Evolutionary conservation across 2,329 filamentous ascomycete species (phyloP), one percentile per base, ranked within the genome.

Genomic region (Rasamsonia emersonii): DNA sequence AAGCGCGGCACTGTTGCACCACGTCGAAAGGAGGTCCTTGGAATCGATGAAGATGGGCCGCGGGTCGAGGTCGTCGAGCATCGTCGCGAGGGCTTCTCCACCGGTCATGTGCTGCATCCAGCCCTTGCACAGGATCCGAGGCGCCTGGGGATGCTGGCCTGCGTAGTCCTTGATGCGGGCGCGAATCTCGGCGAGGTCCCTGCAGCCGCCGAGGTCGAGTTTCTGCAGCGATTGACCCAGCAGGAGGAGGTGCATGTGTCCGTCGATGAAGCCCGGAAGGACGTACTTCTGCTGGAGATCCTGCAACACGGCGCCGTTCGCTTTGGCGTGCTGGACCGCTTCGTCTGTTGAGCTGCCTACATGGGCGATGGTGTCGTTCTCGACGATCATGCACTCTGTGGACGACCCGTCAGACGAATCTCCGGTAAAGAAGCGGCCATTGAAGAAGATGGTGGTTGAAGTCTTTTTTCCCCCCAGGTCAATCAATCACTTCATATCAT

Each of bases 91-190:
- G 1, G 66, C 64, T 15, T 59, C 37, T 4, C 61, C 58, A 13
- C 59, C 44, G 2, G 64, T 68, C 46, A 62, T 62, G n/a, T 49
- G 56, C 32, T 69, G 65, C 53, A 68, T 65, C 67, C 67, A 71
- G 6, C 64, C 61, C 36, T 54, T 56, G 36, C 66, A 68, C 14
- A 68, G 29, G 9, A 71, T 60, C 3, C 62, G 56, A 19, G 58
- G 47, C 4, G 55, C 51, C 2, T 55, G 41, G 0, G 63, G 61
- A 33, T 67, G 50, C 9, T 47, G 42, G n/a, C 45, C 42, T 1
- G 64, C 65, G 31, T 59, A 66, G 1, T 46, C 33, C n/a, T 43
- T 54, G 42, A 71, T 68, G 0, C 53, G 47, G 3, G 41, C 35
- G 3, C 60, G 60, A 16, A 71, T 69, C 9, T 68, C 59, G 4